These are phyloP conservation scores for Cordyceps tenuipes DNA, from an alignment of 2,329 filamentous ascomycete genomes.

Conservation along the genomic window DNA sequence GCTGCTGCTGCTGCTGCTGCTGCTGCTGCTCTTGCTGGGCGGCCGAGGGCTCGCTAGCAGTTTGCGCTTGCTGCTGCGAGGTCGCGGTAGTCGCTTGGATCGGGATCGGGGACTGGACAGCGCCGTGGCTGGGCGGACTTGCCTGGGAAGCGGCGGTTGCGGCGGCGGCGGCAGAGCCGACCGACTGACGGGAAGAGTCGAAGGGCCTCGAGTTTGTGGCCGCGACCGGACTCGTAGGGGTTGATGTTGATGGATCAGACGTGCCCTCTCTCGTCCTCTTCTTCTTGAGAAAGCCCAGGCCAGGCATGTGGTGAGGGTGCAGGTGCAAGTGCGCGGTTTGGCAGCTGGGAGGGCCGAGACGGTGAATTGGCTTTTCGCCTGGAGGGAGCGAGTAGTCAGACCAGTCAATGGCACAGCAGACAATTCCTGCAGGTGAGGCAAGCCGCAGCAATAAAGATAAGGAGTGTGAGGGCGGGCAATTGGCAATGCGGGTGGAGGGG, in stretches of 20 bases:
- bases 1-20: conserved; percentile 15
- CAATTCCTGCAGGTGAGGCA: not conserved
- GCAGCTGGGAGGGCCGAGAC: not conserved
- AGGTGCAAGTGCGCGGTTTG: not conserved
- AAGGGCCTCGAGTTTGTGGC: conserved; percentile 43
- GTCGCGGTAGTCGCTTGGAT: conserved; percentile 3
- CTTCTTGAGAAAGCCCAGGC: conserved; percentile 94
- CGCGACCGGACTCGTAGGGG: conserved; percentile 56
- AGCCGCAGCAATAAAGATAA: conserved; percentile 10
- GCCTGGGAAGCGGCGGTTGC: conserved; percentile 2
- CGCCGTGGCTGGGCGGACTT: conserved; percentile 12
- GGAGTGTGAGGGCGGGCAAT: conserved; percentile 10
- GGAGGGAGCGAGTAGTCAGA: not conserved
- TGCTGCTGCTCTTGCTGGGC: conserved; percentile 13
- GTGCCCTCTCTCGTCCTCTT: conserved; percentile 92
- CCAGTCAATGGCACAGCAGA: conserved; percentile 7
- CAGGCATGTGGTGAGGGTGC: conserved; percentile 62
- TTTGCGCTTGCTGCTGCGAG: conserved; percentile 14
- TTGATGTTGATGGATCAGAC: conserved; percentile 58
- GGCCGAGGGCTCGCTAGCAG: conserved; percentile 15
- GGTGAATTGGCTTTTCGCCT: conserved; percentile 1
- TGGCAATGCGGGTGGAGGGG: conserved; percentile 1
- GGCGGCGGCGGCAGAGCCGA: conserved; percentile 15
- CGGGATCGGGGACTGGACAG: conserved; percentile 18
- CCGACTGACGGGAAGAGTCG: conserved; percentile 30